Evolutionary conservation across 176 grass and related monocot genomes (phyloP), one percentile per base, ranked within the genome.

Genomic region (bread wheat (Triticum aestivum)): DNA sequence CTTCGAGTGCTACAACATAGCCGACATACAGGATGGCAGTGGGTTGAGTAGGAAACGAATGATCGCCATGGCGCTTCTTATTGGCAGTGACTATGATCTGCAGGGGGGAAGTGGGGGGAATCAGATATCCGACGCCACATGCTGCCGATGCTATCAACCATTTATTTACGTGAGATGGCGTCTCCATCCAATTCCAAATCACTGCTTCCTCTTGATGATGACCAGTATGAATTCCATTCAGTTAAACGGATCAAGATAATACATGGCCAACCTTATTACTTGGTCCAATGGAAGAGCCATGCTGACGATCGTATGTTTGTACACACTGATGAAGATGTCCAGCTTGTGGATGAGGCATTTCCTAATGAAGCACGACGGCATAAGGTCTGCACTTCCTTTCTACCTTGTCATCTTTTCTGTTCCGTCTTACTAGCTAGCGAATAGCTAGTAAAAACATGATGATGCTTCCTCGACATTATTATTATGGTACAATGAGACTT

Each of bases 281-380:
- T 94, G 63, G 88, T 97, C 27, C 93, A 91, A 75, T 97, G 95
- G 95, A 91, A 75, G 88, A 89, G 14, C 5, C 47, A 51, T 51
- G 47, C 47, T 2, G 47, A 51, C 47, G 76, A 90, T 76, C 84
- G 65, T 44, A 79, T 47, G 8, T 94, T 93, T 84, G n/a, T 93
- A 45, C 83, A 90, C 80, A 95, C 95, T 79, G 87, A 95, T 84
- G 95, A 98, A 85, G 92, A 98, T 61, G 91, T 95, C 84, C 47
- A 93, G 73, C 89, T 98, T 73, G 92, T 98, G 23, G 86, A 83
- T 88, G 85, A 85, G 54, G 95, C 95, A 83, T 98, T 91, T 90
- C 95, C 95, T 17, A 86, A 91, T 77, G 95, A 90, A 86, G 86
- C 89, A 30, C 70, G 75, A 47, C 86, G 29, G 32, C 93, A 91